A percentile compares a stretch with the other conserved stretches of the same genome.
phyloP scores from a whole-genome alignment of 164 flowering plant genomes.

The Malania oleifera region DNA sequence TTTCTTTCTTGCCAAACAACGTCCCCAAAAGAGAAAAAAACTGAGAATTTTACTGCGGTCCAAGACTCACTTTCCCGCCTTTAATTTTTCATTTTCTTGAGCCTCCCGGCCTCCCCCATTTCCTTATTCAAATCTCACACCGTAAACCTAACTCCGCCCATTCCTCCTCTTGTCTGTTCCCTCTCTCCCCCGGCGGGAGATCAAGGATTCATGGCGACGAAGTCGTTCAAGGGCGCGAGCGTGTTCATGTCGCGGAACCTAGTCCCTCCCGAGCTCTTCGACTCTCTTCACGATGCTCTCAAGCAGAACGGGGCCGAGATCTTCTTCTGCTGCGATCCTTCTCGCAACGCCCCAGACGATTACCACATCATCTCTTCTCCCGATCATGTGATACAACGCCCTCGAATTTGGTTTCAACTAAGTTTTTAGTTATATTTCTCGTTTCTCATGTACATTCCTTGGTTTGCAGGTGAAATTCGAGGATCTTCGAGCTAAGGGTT shows the following conservation, averaged over 20 bases:
- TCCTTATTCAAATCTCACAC: too few species aligned
- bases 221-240: conserved; percentile 58
- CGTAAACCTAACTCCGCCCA: too few species aligned
- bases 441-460: neutral
- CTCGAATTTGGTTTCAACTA: neutral
- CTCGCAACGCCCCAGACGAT: conserved; percentile 56
- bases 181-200: too few species aligned
- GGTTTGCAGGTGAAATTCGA: conserved; percentile 79
- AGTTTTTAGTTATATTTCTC: neutral
- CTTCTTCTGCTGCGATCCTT: conserved; percentile 80
- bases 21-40: too few species aligned
- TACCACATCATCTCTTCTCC: conserved; percentile 75
- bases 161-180: too few species aligned
- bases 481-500: conserved; percentile 72
- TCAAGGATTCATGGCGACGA: conserved; percentile 30
- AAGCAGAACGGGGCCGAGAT: conserved; percentile 70
- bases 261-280: conserved; percentile 79
- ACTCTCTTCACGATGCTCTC: conserved; percentile 81
- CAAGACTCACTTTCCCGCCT: too few species aligned
- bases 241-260: conserved; percentile 86
- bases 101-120: too few species aligned
- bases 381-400: conserved; percentile 46
- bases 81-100: too few species aligned
- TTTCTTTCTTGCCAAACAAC: too few species aligned
- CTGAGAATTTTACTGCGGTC: too few species aligned